Evolutionary conservation across 2,329 filamentous ascomycete genomes (phyloP).

Genomic region (Fusarium foetens): DNA sequence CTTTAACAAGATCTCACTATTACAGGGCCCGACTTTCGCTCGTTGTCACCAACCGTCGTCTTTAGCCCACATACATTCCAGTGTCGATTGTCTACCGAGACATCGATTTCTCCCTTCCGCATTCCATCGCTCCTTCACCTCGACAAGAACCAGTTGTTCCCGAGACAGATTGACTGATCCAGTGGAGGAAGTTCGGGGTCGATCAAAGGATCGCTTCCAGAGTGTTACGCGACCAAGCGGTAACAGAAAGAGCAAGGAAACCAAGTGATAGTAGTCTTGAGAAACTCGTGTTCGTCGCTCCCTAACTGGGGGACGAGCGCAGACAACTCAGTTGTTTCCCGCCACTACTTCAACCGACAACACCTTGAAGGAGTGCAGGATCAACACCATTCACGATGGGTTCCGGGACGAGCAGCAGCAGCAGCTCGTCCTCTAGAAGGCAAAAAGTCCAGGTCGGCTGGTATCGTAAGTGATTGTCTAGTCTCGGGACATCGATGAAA

Average conservation of each 20-base stretch:
- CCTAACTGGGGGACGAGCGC: slow-evolving; percentile 41
- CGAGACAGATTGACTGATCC: slow-evolving; percentile 34
- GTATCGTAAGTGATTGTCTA: slow-evolving; percentile 55
- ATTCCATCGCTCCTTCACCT: slow-evolving; percentile 34
- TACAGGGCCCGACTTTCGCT: slow-evolving; percentile 42
- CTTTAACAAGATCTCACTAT: slow-evolving; percentile 37
- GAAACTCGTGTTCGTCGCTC: slow-evolving; percentile 39
- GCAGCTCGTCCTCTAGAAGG: slow-evolving; percentile 44
- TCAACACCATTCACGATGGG: slow-evolving; percentile 39
- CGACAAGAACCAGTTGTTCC: slow-evolving; percentile 14
- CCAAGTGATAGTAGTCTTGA: slow-evolving; percentile 4
- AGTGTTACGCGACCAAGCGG: slow-evolving; percentile 9
- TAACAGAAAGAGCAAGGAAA: slow-evolving; percentile 32
- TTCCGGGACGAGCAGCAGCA: slow-evolving; percentile 38
- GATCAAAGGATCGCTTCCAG: slow-evolving; percentile 2
- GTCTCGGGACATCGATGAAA: slow-evolving; percentile 21
- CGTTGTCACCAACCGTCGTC: slow-evolving; percentile 40
- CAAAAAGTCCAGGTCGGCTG: slow-evolving; percentile 59
- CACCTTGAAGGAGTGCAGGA: slow-evolving; percentile 28
- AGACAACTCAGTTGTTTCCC: slow-evolving; percentile 27
- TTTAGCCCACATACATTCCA: slow-evolving; percentile 37
- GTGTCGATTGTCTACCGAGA: slow-evolving; percentile 30
- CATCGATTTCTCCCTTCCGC: slow-evolving; percentile 25
- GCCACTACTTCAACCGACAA: slow-evolving; percentile 15
- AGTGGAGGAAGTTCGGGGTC: slow-evolving; percentile 10